phyloP scores from a whole-genome alignment of 1,284 basidiomycete genomes.

The Austroboletus olivaceoglutinosus region DNA sequence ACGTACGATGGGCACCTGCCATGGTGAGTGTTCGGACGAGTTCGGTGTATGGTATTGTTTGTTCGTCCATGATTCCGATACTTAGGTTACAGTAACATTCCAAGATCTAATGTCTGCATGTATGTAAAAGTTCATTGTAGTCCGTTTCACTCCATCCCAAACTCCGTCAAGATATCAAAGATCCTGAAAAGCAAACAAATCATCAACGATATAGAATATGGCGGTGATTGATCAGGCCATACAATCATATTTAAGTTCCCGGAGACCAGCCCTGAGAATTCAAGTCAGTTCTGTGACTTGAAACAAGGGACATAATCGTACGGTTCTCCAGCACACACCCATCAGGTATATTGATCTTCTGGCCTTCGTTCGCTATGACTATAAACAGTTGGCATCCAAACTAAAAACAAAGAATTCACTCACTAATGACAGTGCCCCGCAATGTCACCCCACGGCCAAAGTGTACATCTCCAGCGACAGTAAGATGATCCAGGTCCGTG shows the following conservation, averaged over 20 bases:
- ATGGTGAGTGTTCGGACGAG: constrained; percentile 26
- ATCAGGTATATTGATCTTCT: constrained; percentile 94
- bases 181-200: constrained; percentile 93
- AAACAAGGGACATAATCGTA: constrained; percentile 29
- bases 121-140: background rate
- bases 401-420: background rate
- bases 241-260: constrained; percentile 72
- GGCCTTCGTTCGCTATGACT: constrained; percentile 88
- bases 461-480: constrained; percentile 94
- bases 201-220: constrained; percentile 4
- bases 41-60: constrained; percentile 30
- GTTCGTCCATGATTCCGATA: background rate
- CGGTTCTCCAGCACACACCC: constrained; percentile 94
- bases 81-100: background rate
- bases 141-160: constrained; percentile 45
- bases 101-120: background rate
- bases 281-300: constrained; percentile 7
- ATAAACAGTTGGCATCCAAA: background rate
- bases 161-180: constrained; percentile 93
- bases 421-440: constrained; percentile 77
- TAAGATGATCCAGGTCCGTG: constrained; percentile 93
- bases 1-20: constrained; percentile 32
- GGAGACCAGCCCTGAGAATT: constrained; percentile 50
- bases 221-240: constrained; percentile 16
- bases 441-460: constrained; percentile 93